These are phyloP conservation scores for Dactylis glomerata DNA, from an alignment of 176 grass and related monocot genomes.

Conservation along the genomic window DNA sequence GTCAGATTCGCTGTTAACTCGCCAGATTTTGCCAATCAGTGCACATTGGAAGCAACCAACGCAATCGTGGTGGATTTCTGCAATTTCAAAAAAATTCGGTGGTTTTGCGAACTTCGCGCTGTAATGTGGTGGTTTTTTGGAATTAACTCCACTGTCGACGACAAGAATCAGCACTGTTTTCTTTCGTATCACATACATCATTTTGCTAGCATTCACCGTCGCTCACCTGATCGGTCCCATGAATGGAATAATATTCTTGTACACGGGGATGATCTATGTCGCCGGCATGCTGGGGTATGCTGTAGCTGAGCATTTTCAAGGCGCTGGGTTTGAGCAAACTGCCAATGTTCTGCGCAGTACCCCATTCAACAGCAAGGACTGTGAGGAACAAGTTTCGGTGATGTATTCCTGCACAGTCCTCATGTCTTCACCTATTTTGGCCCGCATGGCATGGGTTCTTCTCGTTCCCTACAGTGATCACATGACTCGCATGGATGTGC, in stretches of 20 bases:
- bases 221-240: neutral
- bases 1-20: no score
- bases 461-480: neutral
- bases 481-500: neutral
- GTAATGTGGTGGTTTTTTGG: no score
- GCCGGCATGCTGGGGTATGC: neutral
- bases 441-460: neutral
- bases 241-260: neutral
- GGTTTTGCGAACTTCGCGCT: no score
- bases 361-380: neutral
- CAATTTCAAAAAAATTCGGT: no score
- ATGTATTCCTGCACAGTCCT: rapidly evolving
- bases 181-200: neutral
- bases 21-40: no score
- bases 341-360: neutral
- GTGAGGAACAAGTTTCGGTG: rapidly evolving
- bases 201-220: neutral
- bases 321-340: neutral
- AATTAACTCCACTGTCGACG: neutral
- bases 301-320: neutral
- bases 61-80: no score
- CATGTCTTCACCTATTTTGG: neutral
- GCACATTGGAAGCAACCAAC: no score
- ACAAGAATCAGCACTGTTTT: neutral
- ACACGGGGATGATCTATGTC: neutral